Percentiles rank a stretch among this genome's conserved stretches.
These are phyloP conservation scores for Monotropa hypopitys DNA, from an alignment of 179 eudicot species.

Conservation along the genomic window DNA sequence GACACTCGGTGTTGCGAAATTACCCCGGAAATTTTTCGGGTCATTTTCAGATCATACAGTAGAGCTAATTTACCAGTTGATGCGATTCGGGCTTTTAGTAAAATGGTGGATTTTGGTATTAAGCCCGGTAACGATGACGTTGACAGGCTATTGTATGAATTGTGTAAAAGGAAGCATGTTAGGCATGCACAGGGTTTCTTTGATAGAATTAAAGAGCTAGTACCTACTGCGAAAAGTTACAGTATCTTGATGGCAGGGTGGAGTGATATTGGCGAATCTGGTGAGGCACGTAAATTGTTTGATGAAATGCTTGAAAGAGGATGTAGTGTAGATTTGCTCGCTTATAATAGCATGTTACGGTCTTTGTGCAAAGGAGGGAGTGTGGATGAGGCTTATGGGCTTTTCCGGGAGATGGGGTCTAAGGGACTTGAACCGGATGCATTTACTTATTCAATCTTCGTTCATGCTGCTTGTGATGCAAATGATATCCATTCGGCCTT, in stretches of 20 bases:
- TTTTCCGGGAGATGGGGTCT: constrained; percentile 45
- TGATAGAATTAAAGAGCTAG: constrained; percentile 39
- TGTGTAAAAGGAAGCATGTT: constrained; percentile 60
- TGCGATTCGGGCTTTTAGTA: constrained; percentile 54
- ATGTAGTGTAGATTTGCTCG: constrained; percentile 51
- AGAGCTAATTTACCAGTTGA: constrained; percentile 56
- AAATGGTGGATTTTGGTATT: constrained; percentile 65
- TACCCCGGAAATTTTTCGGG: constrained; percentile 45
- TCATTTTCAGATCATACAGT: constrained; percentile 53
- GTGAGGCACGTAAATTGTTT: constrained; percentile 42
- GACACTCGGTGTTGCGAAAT: constrained; percentile 23
- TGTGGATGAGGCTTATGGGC: constrained; percentile 51
- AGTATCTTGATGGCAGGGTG: constrained; percentile 76
- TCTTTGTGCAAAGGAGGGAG: constrained; percentile 59
- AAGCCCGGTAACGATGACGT: constrained; percentile 40
- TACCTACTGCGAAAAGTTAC: constrained; percentile 38
- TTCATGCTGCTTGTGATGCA: constrained; percentile 60
- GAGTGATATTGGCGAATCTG: constrained; percentile 47
- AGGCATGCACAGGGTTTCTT: constrained; percentile 56
- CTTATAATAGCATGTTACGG: constrained; percentile 62
- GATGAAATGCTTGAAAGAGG: constrained; percentile 80
- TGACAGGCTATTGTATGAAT: constrained; percentile 46
- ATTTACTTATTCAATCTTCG: constrained; percentile 61
- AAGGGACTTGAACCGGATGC: constrained; percentile 63
- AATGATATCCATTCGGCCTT: constrained; percentile 52